Percentiles rank a stretch among this genome's conserved stretches.
phyloP scores from a whole-genome alignment of 1,139 yeast genomes.

The Suhomyces bribrorum region DNA sequence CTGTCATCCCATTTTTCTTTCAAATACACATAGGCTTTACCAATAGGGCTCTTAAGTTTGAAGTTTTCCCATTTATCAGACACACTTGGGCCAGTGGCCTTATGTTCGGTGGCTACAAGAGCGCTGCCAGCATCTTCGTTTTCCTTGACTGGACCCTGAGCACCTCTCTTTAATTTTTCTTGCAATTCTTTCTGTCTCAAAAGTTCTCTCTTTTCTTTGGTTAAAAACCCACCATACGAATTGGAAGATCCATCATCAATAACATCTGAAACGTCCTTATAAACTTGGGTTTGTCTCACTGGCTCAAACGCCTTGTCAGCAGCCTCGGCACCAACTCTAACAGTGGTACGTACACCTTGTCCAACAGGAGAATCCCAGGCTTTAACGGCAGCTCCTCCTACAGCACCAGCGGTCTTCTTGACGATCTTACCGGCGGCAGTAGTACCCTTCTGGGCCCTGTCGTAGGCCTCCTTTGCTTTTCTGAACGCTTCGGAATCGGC shows the following conservation, averaged over 20 bases:
- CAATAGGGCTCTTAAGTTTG: constrained; percentile 68
- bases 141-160: constrained; percentile 67
- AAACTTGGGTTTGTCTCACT: constrained; percentile 84
- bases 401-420: constrained; percentile 88
- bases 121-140: constrained; percentile 87
- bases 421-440: constrained; percentile 84
- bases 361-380: constrained; percentile 98
- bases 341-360: constrained; percentile 81
- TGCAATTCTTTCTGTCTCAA: constrained; percentile 71
- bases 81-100: constrained; percentile 69
- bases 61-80: constrained; percentile 70
- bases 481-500: constrained; percentile 94
- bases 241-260: constrained; percentile 90
- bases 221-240: constrained; percentile 89
- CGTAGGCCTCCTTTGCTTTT: constrained; percentile 90
- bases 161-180: constrained; percentile 33
- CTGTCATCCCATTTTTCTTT: constrained; percentile 88
- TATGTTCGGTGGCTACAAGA: constrained; percentile 79
- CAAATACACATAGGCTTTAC: constrained; percentile 61
- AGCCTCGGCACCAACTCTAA: constrained; percentile 74
- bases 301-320: constrained; percentile 92
- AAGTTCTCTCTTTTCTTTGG: constrained; percentile 76
- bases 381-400: constrained; percentile 83
- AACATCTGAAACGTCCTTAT: constrained; percentile 84
- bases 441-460: constrained; percentile 75